Evolutionary conservation across 805 yeast species (phyloP).

Genomic region (Sugiyamaella chiloensis): DNA sequence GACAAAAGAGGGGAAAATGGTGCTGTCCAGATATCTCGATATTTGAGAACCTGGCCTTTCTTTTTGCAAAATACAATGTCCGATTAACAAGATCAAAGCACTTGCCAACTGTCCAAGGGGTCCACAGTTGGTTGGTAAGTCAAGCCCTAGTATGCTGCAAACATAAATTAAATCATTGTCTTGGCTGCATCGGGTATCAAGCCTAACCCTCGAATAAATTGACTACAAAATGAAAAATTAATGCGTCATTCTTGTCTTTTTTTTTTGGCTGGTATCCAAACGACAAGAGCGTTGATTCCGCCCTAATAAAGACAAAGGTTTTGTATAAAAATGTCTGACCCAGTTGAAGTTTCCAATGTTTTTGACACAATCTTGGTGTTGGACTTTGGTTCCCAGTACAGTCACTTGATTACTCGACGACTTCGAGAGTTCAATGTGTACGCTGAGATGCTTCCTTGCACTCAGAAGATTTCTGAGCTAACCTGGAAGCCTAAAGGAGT

Average conservation of each 20-base stretch:
- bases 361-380: conserved; percentile 96
- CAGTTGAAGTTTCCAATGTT: conserved; percentile 69
- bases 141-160: no score
- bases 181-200: no score
- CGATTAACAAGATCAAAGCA: no score
- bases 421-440: conserved; percentile 96
- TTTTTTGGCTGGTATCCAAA: conserved; percentile 13
- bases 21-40: not conserved
- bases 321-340: conserved; percentile 20
- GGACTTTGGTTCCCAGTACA: conserved; percentile 98
- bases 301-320: conserved; percentile 1
- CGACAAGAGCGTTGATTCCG: not conserved
- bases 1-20: not conserved
- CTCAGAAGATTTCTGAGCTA: conserved; percentile 91
- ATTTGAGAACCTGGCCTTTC: not conserved
- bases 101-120: no score
- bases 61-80: no score
- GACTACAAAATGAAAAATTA: not conserved
- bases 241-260: conserved; percentile 7
- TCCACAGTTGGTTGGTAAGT: no score
- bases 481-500: conserved; percentile 96
- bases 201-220: conserved; percentile 1
- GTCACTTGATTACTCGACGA: conserved; percentile 94
- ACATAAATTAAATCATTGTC: no score
- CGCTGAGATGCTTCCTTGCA: conserved; percentile 99